phyloP scores from a whole-genome alignment of 805 yeast species.

The Teunomyces stri region DNA sequence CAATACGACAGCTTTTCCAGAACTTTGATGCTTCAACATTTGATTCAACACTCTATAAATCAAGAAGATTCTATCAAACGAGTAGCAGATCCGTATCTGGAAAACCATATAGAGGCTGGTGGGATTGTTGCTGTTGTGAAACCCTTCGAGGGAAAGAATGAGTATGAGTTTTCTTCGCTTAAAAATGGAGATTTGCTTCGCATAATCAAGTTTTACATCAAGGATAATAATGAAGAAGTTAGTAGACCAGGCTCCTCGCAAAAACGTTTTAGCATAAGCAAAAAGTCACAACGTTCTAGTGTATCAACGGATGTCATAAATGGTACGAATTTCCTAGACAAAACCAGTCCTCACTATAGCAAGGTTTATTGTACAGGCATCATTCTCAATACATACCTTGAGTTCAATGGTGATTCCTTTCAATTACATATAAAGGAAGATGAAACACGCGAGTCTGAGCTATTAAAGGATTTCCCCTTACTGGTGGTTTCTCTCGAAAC shows the following conservation, averaged over 20 bases:
- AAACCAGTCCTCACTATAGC: constrained; percentile 15
- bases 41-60: constrained; percentile 17
- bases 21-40: constrained; percentile 25
- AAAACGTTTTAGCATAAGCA: neutral
- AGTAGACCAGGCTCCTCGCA: neutral
- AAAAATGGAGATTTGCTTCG: constrained; percentile 32
- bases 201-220: constrained; percentile 24
- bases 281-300: constrained; percentile 1
- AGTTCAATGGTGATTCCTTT: constrained; percentile 12
- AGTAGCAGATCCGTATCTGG: constrained; percentile 31
- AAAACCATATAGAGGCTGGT: constrained; percentile 19
- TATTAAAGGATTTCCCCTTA: constrained; percentile 30
- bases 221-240: neutral
- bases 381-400: constrained; percentile 27
- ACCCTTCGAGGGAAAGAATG: constrained; percentile 20
- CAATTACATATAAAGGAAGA: constrained; percentile 17
- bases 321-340: constrained; percentile 11
- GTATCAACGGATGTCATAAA: neutral
- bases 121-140: constrained; percentile 32
- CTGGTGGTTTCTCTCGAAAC: constrained; percentile 29
- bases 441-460: constrained; percentile 11
- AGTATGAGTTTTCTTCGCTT: constrained; percentile 20
- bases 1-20: constrained; percentile 25
- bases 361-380: constrained; percentile 30
- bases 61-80: constrained; percentile 15